A percentile compares a stretch with the other conserved stretches of the same genome.
Conservation (phyloP, 2,329 filamentous ascomycete genomes). For the Colletotrichum zoysiae region DNA sequence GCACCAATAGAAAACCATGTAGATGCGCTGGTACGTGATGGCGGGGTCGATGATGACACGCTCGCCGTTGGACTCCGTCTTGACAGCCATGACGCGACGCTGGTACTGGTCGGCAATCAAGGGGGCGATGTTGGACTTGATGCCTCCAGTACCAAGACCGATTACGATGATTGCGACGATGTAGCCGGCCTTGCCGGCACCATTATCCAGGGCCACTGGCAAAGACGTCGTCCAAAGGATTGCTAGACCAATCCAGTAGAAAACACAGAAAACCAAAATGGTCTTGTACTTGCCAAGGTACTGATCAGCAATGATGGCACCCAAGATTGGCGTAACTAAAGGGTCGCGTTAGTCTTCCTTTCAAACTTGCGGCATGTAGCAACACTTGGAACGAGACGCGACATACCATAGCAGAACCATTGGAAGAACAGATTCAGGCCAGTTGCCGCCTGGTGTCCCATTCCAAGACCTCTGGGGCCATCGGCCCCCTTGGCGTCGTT, state of each 20-base stretch:
- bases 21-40: conserved; percentile 76
- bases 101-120: conserved; percentile 76
- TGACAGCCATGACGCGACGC: conserved; percentile 63
- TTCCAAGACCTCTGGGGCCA: conserved; percentile 64
- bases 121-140: conserved; percentile 74
- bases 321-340: conserved; percentile 57
- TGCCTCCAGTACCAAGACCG: conserved; percentile 75
- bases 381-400: not conserved
- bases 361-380: too few relatives aligned
- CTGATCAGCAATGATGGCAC: conserved; percentile 68
- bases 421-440: conserved; percentile 68
- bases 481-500: conserved; percentile 50
- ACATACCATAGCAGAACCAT: conserved; percentile 59
- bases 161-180: conserved; percentile 71
- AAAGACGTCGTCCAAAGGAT: conserved; percentile 66
- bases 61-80: conserved; percentile 63
- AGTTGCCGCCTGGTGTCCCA: conserved; percentile 67
- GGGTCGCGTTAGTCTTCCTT: not conserved
- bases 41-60: conserved; percentile 76
- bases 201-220: conserved; percentile 51
- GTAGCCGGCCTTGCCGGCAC: conserved; percentile 62
- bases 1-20: conserved; percentile 77
- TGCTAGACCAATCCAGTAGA: conserved; percentile 70
- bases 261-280: conserved; percentile 67
- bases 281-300: conserved; percentile 73